Evolutionary conservation across 192 early-diverging fungal genomes (phyloP), one percentile per base, ranked within the genome.

Genomic region (Backusella liffmaniae): DNA sequence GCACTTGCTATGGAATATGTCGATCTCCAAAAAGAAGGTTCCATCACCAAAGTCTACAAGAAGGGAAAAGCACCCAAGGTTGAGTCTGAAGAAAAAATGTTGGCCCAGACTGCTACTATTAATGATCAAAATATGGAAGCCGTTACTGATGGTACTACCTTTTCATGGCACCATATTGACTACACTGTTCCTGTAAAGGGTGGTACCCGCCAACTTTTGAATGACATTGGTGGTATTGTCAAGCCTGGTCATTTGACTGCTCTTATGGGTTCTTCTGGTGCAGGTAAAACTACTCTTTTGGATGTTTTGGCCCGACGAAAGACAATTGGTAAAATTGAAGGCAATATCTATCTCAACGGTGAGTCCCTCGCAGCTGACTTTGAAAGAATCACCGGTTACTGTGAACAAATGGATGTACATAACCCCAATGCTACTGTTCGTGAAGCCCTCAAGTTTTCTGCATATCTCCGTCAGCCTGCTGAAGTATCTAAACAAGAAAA

Each of bases 371-470:
- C 75, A 39, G 5, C 35, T 29, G 90, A 90, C 74, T 92, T 92
- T 83, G 87, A 89, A 73, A 88, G 91, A 39, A 86, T 89, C 35
- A 91, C 92, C 13, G 91, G 91, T 13, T 96, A 95, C 80, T 92
- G 91, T 80, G 95, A 96, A 80, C 95, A 96, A 80, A 88, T 93
- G 79, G 94, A 93, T 66, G 90, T 94, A 18, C 94, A 92, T 69
- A 88, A 89, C 70, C 90, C 91, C 9, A 80, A 91, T 35, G 83
- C 85, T 39, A 97, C 94, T 26, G 90, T 94, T 36, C 90, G 90
- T 29, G 94, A 96, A 79, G 89, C 89, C 12, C 87, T 95, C 26
- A 86, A 82, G 72, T 94, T 93, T 80, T 91, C 92, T 56, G 96
- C 95, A 0, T 76, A 87, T 70, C 79, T 95, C 18, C 93, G 94